Conservation (phyloP, 2,329 filamentous ascomycete genomes). For the Cladosporium austrohemisphaericum region DNA sequence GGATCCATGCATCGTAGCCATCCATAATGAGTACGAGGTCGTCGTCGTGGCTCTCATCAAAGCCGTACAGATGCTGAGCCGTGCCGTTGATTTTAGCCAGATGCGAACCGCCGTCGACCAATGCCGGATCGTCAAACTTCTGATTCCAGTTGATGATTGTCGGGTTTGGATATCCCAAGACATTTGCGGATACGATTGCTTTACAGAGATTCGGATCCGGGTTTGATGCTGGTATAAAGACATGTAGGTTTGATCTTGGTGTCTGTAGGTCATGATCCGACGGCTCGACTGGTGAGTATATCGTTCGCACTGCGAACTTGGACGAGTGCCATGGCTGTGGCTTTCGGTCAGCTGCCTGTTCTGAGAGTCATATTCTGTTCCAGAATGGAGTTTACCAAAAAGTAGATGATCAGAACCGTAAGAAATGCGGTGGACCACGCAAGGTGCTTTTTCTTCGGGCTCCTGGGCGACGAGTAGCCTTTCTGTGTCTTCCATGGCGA, state of each 20-base stretch:
- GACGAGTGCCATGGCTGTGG: background rate
- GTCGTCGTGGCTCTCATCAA: slow-evolving; percentile 19
- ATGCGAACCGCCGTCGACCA: slow-evolving; percentile 23
- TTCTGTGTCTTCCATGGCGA: too few relatives aligned
- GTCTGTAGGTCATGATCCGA: background rate
- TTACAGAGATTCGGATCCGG: slow-evolving; percentile 23
- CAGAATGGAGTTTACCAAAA: background rate
- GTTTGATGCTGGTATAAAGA: slow-evolving; percentile 9
- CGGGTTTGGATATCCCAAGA: slow-evolving; percentile 26
- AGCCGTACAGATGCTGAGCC: slow-evolving; percentile 17
- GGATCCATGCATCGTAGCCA: slow-evolving; percentile 54
- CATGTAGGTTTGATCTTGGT: background rate
- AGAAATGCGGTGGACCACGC: background rate
- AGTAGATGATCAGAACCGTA: background rate
- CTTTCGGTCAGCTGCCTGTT: background rate
- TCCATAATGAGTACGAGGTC: slow-evolving; percentile 27
- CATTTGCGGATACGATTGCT: slow-evolving; percentile 23
- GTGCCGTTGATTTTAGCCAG: slow-evolving; percentile 23
- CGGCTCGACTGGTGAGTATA: background rate
- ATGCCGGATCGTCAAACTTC: slow-evolving; percentile 11
- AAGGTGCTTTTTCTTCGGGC: background rate
- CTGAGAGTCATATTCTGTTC: background rate
- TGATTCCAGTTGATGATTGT: slow-evolving; percentile 25
- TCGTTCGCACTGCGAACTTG: background rate
- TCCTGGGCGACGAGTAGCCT: too few relatives aligned